These are phyloP conservation scores for Anthracocystis setariae DNA, from an alignment of 1,284 basidiomycete species.

Conservation along the genomic window DNA sequence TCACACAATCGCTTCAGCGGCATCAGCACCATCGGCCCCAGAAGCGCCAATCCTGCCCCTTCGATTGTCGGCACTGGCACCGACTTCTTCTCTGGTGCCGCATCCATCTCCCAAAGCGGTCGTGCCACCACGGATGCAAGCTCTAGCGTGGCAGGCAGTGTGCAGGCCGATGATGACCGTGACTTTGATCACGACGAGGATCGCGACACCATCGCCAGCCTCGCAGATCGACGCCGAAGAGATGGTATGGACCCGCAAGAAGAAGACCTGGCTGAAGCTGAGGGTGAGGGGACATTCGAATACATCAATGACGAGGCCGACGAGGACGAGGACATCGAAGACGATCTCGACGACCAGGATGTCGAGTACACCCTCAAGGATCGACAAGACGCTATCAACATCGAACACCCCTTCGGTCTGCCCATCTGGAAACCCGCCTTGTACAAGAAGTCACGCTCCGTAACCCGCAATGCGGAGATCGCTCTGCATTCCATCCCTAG, in stretches of 20 bases:
- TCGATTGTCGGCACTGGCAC: conserved; percentile 6
- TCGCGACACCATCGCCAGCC: conserved; percentile 53
- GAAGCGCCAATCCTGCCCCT: conserved; percentile 23
- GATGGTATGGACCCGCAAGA: conserved; percentile 24
- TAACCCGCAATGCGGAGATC: conserved; percentile 93
- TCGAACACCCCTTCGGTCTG: conserved; percentile 98
- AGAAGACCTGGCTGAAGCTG: conserved; percentile 16
- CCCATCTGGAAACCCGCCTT: conserved; percentile 99
- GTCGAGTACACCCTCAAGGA: conserved; percentile 91
- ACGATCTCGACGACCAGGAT: conserved; percentile 70
- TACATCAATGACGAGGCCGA: conserved; percentile 16
- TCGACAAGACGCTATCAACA: conserved; percentile 94
- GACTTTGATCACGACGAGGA: conserved; percentile 49
- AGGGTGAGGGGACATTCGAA: conserved; percentile 29
- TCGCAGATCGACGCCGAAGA: conserved; percentile 38
- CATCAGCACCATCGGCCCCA: conserved; percentile 35
- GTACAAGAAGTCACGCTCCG: conserved; percentile 96
- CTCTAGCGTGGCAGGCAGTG: conserved; percentile 51
- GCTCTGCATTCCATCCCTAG: conserved; percentile 92
- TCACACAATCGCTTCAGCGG: conserved; percentile 32
- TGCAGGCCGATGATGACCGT: conserved; percentile 12
- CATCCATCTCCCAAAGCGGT: conserved; percentile 20
- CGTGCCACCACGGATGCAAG: conserved; percentile 30
- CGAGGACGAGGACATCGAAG: conserved; percentile 22
- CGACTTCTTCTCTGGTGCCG: conserved; percentile 47